These are phyloP conservation scores for Penicillium sp. DNA, from an alignment of 2,329 filamentous ascomycete genomes.

Conservation along the genomic window DNA sequence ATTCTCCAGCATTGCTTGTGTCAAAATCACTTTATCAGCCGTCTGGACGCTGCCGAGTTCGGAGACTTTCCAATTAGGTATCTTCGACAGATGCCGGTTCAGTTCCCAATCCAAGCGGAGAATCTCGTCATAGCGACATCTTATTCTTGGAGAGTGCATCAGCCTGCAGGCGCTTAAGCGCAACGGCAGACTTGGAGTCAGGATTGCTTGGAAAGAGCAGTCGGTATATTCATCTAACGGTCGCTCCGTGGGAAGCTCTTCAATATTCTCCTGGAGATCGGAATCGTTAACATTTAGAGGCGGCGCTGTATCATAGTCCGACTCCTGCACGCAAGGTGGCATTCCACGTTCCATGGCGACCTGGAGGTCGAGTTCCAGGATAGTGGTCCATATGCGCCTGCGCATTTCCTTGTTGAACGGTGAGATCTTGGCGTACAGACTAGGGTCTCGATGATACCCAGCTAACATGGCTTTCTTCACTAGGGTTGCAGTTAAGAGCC, in stretches of 20 bases:
- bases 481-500: constrained; percentile 57
- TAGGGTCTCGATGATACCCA: constrained; percentile 55
- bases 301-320: constrained; percentile 54
- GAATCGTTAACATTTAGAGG: constrained; percentile 59
- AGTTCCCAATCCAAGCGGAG: constrained; percentile 46
- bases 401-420: constrained; percentile 53
- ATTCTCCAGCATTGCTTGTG: constrained; percentile 40
- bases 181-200: constrained; percentile 37
- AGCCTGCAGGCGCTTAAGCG: constrained; percentile 39
- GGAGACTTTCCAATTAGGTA: constrained; percentile 37
- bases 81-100: constrained; percentile 37
- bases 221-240: constrained; percentile 43
- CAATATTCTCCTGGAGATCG: constrained; percentile 47
- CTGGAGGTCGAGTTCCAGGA: constrained; percentile 62
- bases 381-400: constrained; percentile 61
- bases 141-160: constrained; percentile 44
- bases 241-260: constrained; percentile 35
- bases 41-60: constrained; percentile 27
- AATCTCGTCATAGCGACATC: constrained; percentile 47
- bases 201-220: constrained; percentile 39
- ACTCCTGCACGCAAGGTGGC: constrained; percentile 50
- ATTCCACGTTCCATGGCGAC: constrained; percentile 61
- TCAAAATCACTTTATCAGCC: constrained; percentile 36
- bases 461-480: constrained; percentile 58
- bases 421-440: constrained; percentile 39